Percentiles rank a stretch among this genome's conserved stretches.
Conservation (phyloP, 2,329 filamentous ascomycete species). For the Dothistroma septosporum region DNA sequence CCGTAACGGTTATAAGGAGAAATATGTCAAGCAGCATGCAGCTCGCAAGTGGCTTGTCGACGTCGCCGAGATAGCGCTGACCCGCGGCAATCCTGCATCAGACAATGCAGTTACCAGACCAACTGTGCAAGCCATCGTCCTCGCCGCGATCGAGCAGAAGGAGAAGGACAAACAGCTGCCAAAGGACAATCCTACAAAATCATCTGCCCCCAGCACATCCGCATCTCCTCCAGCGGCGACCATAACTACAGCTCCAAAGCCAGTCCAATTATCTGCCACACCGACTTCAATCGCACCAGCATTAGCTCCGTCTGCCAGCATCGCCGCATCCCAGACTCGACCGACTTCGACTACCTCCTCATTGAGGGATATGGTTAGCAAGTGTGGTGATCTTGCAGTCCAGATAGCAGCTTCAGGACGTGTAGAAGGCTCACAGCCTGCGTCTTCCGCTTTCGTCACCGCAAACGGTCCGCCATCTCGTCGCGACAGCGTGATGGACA, state of each 20-base stretch:
- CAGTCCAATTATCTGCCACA: neutral
- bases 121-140: neutral
- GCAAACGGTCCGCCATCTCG: neutral
- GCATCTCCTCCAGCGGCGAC: neutral
- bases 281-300: neutral
- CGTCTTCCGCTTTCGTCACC: neutral
- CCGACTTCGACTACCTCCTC: neutral
- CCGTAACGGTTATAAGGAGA: neutral
- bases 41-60: slow-evolving; percentile 1
- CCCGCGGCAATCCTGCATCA: neutral
- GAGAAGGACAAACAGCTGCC: neutral
- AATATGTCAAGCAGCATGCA: neutral
- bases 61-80: neutral
- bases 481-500: neutral
- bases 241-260: neutral
- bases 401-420: neutral
- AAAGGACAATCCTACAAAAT: neutral
- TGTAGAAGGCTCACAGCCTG: neutral
- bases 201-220: neutral
- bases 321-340: neutral
- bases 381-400: neutral
- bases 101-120: neutral
- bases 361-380: neutral
- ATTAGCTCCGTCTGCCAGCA: neutral
- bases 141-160: neutral